Conservation (phyloP, 2,329 filamentous ascomycete genomes). For the Arthroderma sp. region DNA sequence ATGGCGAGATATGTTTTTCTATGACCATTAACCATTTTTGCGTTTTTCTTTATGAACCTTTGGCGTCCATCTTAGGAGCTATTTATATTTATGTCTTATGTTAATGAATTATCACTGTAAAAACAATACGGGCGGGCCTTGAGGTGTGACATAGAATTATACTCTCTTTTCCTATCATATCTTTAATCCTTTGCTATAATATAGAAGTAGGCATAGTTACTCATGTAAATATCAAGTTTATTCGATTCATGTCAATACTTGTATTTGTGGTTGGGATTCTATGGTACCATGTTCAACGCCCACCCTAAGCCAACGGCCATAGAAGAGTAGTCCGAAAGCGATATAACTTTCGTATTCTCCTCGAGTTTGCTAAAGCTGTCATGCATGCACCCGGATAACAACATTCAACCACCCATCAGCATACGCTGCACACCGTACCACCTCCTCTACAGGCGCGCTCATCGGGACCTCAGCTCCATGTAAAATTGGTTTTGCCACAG, state of each 20-base stretch:
- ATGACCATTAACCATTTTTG: not conserved
- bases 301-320: not conserved
- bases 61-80: not conserved
- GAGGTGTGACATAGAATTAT: not conserved
- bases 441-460: conserved; percentile 63
- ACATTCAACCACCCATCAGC: conserved; percentile 86
- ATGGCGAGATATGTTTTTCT: not conserved
- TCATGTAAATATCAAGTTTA: not conserved
- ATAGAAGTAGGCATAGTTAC: not conserved
- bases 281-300: not conserved
- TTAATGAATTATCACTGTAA: conserved; percentile 3
- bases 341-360: not conserved
- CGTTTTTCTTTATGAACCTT: not conserved
- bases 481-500: conserved; percentile 71
- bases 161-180: not conserved
- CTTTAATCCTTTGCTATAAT: not conserved
- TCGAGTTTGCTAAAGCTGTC: conserved; percentile 33
- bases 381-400: conserved; percentile 53
- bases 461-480: conserved; percentile 80
- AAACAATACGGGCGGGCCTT: conserved; percentile 1
- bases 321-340: not conserved
- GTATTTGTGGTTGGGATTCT: not conserved
- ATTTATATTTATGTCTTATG: not conserved
- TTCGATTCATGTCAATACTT: not conserved
- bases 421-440: conserved; percentile 73